A percentile compares a stretch with the other conserved stretches of the same genome.
Conservation (phyloP, 2,329 filamentous ascomycete species). For the Atkinsonella hypoxylon region DNA sequence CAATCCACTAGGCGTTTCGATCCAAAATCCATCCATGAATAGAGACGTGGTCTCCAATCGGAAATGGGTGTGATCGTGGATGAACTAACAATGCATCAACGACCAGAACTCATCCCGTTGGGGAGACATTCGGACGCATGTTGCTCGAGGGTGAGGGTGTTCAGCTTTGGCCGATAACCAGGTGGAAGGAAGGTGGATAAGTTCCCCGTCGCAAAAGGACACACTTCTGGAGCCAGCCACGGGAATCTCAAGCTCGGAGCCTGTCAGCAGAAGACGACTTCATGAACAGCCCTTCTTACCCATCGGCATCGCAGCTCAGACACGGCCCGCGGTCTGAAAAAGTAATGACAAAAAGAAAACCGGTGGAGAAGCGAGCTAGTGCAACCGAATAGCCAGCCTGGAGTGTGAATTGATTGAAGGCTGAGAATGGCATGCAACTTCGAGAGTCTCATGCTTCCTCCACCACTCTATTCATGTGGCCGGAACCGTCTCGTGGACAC, state of each 20-base stretch:
- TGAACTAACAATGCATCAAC: background rate
- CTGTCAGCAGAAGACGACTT: too few relatives aligned
- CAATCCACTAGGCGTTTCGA: background rate
- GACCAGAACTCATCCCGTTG: background rate
- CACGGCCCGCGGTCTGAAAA: too few relatives aligned
- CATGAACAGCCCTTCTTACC: too few relatives aligned
- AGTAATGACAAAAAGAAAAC: too few relatives aligned
- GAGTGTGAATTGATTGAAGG: too few relatives aligned
- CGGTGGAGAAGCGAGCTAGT: too few relatives aligned
- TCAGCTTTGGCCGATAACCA: background rate
- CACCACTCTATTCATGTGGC: background rate
- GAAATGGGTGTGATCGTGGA: background rate
- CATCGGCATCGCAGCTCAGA: too few relatives aligned
- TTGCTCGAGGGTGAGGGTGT: background rate
- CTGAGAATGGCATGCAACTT: background rate
- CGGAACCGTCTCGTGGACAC: background rate
- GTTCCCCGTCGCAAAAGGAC: too few relatives aligned
- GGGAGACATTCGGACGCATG: slow-evolving; percentile 1
- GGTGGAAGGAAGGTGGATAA: background rate
- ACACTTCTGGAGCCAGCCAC: too few relatives aligned
- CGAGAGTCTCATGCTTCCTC: background rate
- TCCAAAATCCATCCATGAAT: background rate
- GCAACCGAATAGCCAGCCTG: too few relatives aligned
- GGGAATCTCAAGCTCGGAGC: too few relatives aligned
- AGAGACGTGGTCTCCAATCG: background rate